Evolutionary conservation across 2,329 filamentous ascomycete species (phyloP), one percentile per base, ranked within the genome.

Genomic region (Dendrostoma leiphaemia): DNA sequence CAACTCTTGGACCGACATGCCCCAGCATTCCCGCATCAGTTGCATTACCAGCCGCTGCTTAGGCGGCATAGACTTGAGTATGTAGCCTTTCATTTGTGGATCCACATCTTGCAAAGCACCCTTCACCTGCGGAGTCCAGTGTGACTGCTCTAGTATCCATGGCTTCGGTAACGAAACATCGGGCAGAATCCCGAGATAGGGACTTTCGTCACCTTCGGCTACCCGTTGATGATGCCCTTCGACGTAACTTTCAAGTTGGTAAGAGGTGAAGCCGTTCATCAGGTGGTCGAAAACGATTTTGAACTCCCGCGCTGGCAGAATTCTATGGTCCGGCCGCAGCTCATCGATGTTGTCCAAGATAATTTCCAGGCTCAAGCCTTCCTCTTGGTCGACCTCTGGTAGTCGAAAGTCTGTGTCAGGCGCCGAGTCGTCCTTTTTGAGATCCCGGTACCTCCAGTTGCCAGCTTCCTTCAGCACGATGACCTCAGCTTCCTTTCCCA

Each of bases 11-110:
- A 76, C 72, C 8, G 74, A 69, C n/a, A 84, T 59, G 3, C 69
- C 71, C 81, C 81, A 84, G 54, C 71, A 74, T 23, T 72, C 65
- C 12, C 71, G 70, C 69, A 84, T 68, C 50, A 84, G 66, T 52
- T 66, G 67, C 15, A 75, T 57, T 1, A 68, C 74, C 10, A 75
- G 62, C 26, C 59, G 68, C 35, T 72, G 64, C 62, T 83, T 84
- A 4, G 61, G 60, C 13, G 61, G 60, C 32, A 61, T 65, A 2
- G 54, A 54, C 13, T 57, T 59, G 44, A 60, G 44, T 19, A 70
- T 34, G 32, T 73, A 71, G 21, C 67, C 68, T 24, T 59, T 59
- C 21, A 72, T 54, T 13, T 54, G 45, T 10, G 58, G 54, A 13
- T 63, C 56, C 8, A 54, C 35, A n/a, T 56, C 61, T 17, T 61